Conservation (phyloP, 2,329 filamentous ascomycete genomes). For the Fusarium oligoseptatum region DNA sequence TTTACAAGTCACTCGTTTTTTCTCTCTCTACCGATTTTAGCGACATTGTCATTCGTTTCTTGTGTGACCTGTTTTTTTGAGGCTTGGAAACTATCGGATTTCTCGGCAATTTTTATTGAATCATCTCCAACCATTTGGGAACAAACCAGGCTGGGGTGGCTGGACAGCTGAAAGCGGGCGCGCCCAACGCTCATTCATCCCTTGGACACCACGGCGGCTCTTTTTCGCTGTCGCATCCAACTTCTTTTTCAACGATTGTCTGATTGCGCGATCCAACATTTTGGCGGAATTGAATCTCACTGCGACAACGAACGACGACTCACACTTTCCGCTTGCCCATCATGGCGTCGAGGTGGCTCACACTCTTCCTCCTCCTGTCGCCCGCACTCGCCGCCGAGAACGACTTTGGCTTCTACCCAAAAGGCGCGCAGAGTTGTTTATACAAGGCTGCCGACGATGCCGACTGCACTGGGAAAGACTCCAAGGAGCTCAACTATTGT, state of each 20-base stretch:
- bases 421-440: conserved; percentile 56
- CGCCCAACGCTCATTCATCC: neutral
- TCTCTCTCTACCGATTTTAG: neutral
- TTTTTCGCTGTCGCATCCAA: neutral
- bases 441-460: conserved; percentile 55
- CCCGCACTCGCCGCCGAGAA: conserved; percentile 43
- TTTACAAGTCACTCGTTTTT: conserved; percentile 10
- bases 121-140: conserved; percentile 10
- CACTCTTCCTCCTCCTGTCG: conserved; percentile 49
- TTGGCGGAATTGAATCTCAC: neutral
- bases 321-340: conserved; percentile 3
- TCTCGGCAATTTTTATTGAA: neutral
- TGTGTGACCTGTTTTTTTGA: neutral
- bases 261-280: neutral
- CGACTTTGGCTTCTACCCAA: conserved; percentile 53
- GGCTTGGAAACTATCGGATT: conserved; percentile 3
- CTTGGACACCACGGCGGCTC: neutral
- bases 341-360: conserved; percentile 48
- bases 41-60: conserved; percentile 16
- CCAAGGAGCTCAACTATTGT: conserved; percentile 60
- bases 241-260: neutral
- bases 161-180: conserved; percentile 31
- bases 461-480: conserved; percentile 57
- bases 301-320: neutral
- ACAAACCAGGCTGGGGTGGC: conserved; percentile 21